Evolutionary conservation across 2,329 filamentous ascomycete species (phyloP).

Genomic region (Ceratocystiopsis minuta): DNA sequence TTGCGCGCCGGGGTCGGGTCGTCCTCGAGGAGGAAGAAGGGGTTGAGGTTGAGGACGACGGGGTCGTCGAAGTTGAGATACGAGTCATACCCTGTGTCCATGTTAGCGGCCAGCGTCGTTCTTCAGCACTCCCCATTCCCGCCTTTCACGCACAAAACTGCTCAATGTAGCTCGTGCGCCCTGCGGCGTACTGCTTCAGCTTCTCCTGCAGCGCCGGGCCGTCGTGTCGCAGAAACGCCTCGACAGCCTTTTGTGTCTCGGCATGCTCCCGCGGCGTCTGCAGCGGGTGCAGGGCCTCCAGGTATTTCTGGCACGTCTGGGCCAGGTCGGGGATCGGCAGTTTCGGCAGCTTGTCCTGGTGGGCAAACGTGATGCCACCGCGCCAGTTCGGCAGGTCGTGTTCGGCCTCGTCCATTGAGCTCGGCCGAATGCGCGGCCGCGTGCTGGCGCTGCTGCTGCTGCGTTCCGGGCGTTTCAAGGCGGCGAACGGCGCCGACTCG

Average conservation of each 20-base stretch:
- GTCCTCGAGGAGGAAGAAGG: conserved; percentile 93
- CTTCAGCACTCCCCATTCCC: no score
- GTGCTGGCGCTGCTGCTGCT: conserved; percentile 7
- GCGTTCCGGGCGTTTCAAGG: conserved; percentile 7
- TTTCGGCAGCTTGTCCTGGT: conserved; percentile 77
- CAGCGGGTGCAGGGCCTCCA: conserved; percentile 61
- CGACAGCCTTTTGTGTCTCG: conserved; percentile 62
- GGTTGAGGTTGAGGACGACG: conserved; percentile 91
- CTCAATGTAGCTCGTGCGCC: conserved; percentile 91
- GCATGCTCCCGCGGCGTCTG: conserved; percentile 66
- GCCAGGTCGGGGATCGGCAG: conserved; percentile 84
- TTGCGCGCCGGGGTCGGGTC: conserved; percentile 92
- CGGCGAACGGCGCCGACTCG: background rate
- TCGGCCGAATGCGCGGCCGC: conserved; percentile 7
- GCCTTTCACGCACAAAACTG: conserved; percentile 66
- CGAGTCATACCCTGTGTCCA: conserved; percentile 76
- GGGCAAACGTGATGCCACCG: conserved; percentile 71
- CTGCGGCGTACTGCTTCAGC: conserved; percentile 74
- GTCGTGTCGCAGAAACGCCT: conserved; percentile 66
- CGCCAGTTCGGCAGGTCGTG: conserved; percentile 26
- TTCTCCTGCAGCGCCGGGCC: conserved; percentile 76
- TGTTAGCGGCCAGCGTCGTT: no score
- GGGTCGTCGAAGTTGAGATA: conserved; percentile 97
- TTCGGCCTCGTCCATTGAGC: conserved; percentile 22
- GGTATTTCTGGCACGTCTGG: conserved; percentile 58